These are phyloP conservation scores for Agastache rugosa DNA, from an alignment of 257 asterid genomes.

Conservation along the genomic window DNA sequence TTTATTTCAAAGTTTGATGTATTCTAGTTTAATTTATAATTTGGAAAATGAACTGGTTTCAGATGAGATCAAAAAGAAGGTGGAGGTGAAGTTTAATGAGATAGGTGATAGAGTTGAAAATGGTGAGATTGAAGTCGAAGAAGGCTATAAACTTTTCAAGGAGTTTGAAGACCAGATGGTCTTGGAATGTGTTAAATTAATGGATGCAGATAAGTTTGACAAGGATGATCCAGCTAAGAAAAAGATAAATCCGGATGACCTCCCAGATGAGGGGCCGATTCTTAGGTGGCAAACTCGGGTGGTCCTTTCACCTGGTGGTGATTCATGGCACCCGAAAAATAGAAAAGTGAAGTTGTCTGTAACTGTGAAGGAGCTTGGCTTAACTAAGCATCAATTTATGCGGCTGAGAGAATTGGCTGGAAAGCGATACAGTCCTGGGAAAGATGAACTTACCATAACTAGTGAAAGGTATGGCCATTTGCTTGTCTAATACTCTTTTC, in stretches of 20 bases:
- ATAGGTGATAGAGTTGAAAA: conserved; percentile 74
- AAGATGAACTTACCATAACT: conserved; percentile 88
- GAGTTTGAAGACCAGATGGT: conserved; percentile 92
- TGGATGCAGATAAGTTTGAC: conserved; percentile 65
- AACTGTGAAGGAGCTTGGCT: conserved; percentile 85
- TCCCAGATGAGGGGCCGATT: conserved; percentile 86
- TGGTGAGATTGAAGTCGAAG: conserved; percentile 80
- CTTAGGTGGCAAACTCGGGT: conserved; percentile 91
- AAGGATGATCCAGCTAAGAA: conserved; percentile 42
- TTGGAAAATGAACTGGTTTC: conserved; percentile 25
- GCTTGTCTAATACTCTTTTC: neutral
- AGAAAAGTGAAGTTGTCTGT: conserved; percentile 80
- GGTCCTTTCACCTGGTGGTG: conserved; percentile 89
- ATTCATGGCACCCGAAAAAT: conserved; percentile 95
- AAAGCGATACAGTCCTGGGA: conserved; percentile 82
- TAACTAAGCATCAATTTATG: conserved; percentile 71
- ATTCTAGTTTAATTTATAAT: neutral
- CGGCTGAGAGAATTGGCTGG: conserved; percentile 89
- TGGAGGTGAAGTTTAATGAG: conserved; percentile 76
- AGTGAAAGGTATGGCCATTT: conserved; percentile 74
- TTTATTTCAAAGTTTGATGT: conserved; percentile 1
- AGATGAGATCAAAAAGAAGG: conserved; percentile 81
- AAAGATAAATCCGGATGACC: conserved; percentile 62
- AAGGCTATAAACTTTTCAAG: conserved; percentile 78
- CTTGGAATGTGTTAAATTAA: conserved; percentile 62